Conservation (phyloP, 2,329 filamentous ascomycete species). For the Fusarium sp. region DNA sequence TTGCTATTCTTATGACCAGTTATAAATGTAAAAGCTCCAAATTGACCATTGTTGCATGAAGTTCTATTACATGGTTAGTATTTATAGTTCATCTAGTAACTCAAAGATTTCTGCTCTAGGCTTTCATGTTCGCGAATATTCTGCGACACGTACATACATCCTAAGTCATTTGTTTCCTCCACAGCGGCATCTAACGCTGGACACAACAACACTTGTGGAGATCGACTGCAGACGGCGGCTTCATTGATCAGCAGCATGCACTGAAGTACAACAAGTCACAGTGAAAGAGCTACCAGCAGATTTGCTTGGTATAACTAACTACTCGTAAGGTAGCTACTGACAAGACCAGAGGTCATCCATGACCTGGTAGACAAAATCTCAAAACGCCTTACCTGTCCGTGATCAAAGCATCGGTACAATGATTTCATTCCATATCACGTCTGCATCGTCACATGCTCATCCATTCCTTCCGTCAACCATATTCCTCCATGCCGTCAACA, state of each 20-base stretch:
- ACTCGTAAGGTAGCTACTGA: neutral
- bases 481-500: fast-evolving
- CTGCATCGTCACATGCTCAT: fast-evolving
- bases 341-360: no score
- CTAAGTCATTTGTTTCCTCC: no score
- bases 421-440: neutral
- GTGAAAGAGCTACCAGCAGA: neutral
- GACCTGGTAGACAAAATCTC: neutral
- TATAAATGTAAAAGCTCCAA: no score
- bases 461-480: no score
- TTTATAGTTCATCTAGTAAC: no score
- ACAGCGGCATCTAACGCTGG: neutral
- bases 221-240: fast-evolving
- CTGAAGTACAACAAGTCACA: neutral
- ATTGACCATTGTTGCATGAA: no score
- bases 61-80: no score
- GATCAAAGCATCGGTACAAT: neutral
- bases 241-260: neutral
- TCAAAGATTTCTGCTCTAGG: fast-evolving
- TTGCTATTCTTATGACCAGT: no score
- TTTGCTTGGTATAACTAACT: neutral
- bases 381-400: neutral
- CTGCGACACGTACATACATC: no score
- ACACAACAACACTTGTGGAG: no score
- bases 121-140: fast-evolving